Evolutionary conservation across 257 asterid species (phyloP).

Genomic region (Ballota nigra): DNA sequence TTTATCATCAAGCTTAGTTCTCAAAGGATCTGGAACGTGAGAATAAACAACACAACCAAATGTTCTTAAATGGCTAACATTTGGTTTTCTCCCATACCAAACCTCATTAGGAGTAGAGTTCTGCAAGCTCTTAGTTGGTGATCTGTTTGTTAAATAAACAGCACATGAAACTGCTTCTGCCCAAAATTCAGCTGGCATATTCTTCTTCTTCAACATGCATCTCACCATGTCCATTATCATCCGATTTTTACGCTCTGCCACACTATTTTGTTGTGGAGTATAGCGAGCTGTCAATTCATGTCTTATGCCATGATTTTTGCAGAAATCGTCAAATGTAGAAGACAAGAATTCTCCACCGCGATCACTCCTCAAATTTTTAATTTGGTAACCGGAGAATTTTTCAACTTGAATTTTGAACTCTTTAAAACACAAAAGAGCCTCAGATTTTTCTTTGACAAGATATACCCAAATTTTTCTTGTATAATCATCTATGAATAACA

Average conservation of each 20-base stretch:
- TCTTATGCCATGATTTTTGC: neutral
- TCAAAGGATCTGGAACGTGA: neutral
- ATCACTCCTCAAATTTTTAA: neutral
- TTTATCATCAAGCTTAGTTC: slow-evolving; percentile 11
- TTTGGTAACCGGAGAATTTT: neutral
- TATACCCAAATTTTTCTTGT: too few species aligned
- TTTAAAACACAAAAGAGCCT: neutral
- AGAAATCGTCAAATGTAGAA: neutral
- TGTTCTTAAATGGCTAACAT: neutral
- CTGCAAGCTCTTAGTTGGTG: neutral
- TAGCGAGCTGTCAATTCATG: neutral
- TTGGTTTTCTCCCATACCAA: slow-evolving; percentile 5
- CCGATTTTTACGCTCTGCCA: neutral
- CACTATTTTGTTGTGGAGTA: neutral
- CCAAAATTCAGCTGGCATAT: neutral
- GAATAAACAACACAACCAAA: neutral
- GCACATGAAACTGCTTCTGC: neutral
- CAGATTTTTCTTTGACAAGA: neutral
- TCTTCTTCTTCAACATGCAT: neutral
- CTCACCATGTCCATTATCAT: neutral
- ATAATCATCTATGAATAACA: too few species aligned
- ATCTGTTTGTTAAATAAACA: slow-evolving; percentile 12
- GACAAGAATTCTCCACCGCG: slow-evolving; percentile 7
- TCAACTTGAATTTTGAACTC: neutral
- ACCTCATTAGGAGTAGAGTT: slow-evolving; percentile 1